Evolutionary conservation across 2,329 filamentous ascomycete genomes (phyloP), one percentile per base, ranked within the genome.

Genomic region (Apiospora hydei): DNA sequence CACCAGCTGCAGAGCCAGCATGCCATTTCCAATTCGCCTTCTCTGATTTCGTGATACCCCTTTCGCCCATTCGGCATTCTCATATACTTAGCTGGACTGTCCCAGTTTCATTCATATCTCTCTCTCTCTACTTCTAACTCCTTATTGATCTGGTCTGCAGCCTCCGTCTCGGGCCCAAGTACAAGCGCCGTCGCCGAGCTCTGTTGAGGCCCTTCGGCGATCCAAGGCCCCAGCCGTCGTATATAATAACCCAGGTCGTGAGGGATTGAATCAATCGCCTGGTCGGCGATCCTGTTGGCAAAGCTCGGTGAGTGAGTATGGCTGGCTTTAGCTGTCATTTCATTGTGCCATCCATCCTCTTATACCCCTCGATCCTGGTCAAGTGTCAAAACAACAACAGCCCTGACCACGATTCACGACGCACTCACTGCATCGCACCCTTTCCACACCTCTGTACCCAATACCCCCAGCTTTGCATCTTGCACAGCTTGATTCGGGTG

Each of bases 41-140:
- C 30, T 64, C 34, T 41, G 30, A 64, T 41, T 64, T 64, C 21
- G n/a, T 64, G 57, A 64, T 64, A 64, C 57, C 57, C 57, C 34
- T 64, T 64, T 64, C n/a, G 10, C 8, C 1, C 57, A 64, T 57
- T 34, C 14, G 53, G 14, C 53, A 38, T 21, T 61, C 53, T 11
- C 53, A 21, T 61, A 61, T 30, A 61, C 41, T 43, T 8, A 43
- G 53, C 21, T 5, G 24, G 49, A 26, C 49, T 53, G 24, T 30
- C 26, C 51, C 51, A 18, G 34, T 57, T 30, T 34, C 51, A 43
- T 43, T 43, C 41, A 43, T 14, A 10, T 43, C 41, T 43, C 4
- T 30, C 38, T 41, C 10, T 18, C 53, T 61, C 30, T 34, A 21
- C 16, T 21, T 64, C 21, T 41, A 8, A n/a, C 34, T 41, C 34